phyloP scores from a whole-genome alignment of 768 basidiomycete genomes.

The Kwoniella heveanensis region DNA sequence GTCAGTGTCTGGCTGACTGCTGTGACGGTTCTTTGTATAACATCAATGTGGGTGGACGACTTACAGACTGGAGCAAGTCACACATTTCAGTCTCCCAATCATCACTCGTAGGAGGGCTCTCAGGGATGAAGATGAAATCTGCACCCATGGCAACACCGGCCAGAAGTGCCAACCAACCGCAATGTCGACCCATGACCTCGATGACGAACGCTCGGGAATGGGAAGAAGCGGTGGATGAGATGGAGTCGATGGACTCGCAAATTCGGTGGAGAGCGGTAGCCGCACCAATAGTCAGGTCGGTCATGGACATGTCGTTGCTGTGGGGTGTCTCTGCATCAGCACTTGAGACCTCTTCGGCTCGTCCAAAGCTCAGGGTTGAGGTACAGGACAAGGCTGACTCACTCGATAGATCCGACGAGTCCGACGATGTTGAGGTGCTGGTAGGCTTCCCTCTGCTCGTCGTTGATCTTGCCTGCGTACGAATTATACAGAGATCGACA shows the following conservation, averaged over 20 bases:
- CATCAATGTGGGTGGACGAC: slow-evolving; percentile 41
- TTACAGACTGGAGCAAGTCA: slow-evolving; percentile 72
- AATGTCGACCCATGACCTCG: slow-evolving; percentile 99
- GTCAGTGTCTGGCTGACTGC: no score
- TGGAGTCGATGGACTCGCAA: slow-evolving; percentile 96
- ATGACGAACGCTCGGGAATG: slow-evolving; percentile 97
- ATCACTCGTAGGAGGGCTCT: slow-evolving; percentile 73
- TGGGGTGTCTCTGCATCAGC: not conserved
- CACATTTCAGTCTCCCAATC: slow-evolving; percentile 95
- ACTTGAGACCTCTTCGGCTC: not conserved
- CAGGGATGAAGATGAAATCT: slow-evolving; percentile 97
- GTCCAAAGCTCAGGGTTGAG: not conserved
- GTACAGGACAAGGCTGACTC: slow-evolving; percentile 14
- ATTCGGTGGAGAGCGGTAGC: slow-evolving; percentile 93
- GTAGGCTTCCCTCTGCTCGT: slow-evolving; percentile 70
- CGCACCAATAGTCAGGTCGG: slow-evolving; percentile 95
- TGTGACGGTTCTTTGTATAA: no score
- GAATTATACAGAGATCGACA: not conserved
- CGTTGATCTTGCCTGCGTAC: slow-evolving; percentile 68
- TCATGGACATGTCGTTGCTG: slow-evolving; percentile 94
- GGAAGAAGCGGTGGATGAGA: slow-evolving; percentile 92
- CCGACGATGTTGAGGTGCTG: slow-evolving; percentile 92
- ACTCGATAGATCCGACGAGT: slow-evolving; percentile 96
- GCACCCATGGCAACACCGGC: slow-evolving; percentile 89
- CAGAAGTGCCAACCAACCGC: slow-evolving; percentile 95